These are phyloP conservation scores for Ophiorrhiza pumila DNA, from an alignment of 257 asterid genomes.

Conservation along the genomic window DNA sequence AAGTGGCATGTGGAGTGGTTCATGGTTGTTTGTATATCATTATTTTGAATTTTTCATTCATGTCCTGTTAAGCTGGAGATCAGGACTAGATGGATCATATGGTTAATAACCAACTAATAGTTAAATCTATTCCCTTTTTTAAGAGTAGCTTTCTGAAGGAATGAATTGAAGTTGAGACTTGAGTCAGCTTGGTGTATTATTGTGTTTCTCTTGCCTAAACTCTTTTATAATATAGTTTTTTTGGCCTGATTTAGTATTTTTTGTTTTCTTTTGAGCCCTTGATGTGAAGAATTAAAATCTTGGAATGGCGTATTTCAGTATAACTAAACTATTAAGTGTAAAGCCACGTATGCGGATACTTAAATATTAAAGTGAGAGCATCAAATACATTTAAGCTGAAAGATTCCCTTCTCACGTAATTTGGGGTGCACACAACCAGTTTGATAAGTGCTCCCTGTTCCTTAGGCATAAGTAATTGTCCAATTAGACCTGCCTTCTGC, in stretches of 20 bases:
- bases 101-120: background rate
- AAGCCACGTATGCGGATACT: no score
- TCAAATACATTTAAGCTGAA: background rate
- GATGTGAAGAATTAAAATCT: background rate
- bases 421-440: no score
- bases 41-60: background rate
- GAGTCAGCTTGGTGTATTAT: background rate
- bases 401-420: background rate
- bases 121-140: background rate
- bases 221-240: background rate
- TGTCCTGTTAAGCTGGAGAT: background rate
- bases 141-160: no score
- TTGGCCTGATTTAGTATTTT: background rate
- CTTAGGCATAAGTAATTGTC: background rate
- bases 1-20: conserved; percentile 6
- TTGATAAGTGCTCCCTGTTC: background rate
- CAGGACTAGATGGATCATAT: background rate
- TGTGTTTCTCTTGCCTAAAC: background rate
- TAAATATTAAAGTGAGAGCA: background rate
- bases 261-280: background rate
- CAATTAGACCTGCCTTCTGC: background rate
- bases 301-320: background rate
- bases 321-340: background rate
- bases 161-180: no score
- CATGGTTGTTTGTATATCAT: background rate